phyloP scores from a whole-genome alignment of 2,329 filamentous ascomycete species.

The Stemphylium beticola region DNA sequence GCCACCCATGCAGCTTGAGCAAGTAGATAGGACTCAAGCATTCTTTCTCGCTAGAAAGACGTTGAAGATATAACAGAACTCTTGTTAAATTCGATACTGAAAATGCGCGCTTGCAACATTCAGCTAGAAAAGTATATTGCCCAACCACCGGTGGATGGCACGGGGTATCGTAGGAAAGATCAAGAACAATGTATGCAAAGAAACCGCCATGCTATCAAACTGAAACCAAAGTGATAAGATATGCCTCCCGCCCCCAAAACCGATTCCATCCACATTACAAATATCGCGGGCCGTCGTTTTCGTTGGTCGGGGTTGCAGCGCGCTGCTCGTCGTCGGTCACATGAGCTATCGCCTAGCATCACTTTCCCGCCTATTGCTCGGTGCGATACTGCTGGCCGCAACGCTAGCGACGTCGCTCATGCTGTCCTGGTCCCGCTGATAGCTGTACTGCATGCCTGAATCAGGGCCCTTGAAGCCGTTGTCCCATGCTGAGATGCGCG shows the following conservation, averaged over 20 bases:
- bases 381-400: conserved; percentile 14
- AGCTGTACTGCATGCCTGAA: conserved; percentile 25
- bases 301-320: neutral
- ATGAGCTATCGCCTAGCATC: conserved; percentile 5
- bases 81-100: neutral
- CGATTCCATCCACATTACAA: conserved; percentile 2
- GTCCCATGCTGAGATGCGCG: conserved; percentile 44
- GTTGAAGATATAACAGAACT: neutral
- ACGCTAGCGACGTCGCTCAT: conserved; percentile 27
- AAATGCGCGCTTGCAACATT: neutral
- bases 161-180: conserved; percentile 13
- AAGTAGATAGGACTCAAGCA: too few relatives aligned
- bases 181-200: neutral
- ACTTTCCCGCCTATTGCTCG: conserved; percentile 15
- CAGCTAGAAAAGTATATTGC: conserved; percentile 7
- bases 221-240: conserved; percentile 3
- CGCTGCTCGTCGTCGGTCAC: neutral
- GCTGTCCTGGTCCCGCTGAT: conserved; percentile 27
- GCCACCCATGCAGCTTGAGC: too few relatives aligned
- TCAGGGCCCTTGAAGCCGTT: conserved; percentile 38
- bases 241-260: neutral
- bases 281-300: neutral
- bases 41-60: too few relatives aligned
- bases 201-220: neutral
- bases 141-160: conserved; percentile 17